Base-by-base conservation (phyloP, 2,329 filamentous ascomycete species). In the Penicillium carneum region DNA sequence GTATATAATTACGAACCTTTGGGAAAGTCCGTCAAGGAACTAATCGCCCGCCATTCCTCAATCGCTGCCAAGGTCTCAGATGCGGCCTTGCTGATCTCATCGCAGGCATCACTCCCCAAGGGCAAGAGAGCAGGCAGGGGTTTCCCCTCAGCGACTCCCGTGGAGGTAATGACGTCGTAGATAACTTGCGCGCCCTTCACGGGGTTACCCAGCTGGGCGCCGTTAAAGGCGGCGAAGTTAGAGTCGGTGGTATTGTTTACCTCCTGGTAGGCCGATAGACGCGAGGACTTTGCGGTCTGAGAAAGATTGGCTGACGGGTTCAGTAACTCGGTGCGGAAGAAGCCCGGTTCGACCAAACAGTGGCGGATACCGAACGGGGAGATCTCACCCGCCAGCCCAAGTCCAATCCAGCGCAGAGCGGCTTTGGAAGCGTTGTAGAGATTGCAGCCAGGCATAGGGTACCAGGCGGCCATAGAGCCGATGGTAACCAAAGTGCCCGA, bases 351-450 rank as follows among this genome's bases (percentile, higher is more conserved):
- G 38, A 82, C 62, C 7, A 78, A 68, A 41, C 70, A 66, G 46
- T 73, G 68, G 23, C 65, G 66, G 63, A 81, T 77, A 5, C 72
- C 72, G 58, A 79, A 71, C 3, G 62, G 59, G 16, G 61, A 63
- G n/a, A 76, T 59, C 63, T 81, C 77, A 31, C 71, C 69, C 12
- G 62, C 65, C 1, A 72, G 46, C 23, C 66, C 59, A 57, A 33
- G 16, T 11, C 33, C 36, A 14, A 61, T 18, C n/a, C 20, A 53
- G 20, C 50, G 59, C 14, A 69, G 26, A 4, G 62, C 65, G 4
- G 63, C 63, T 26, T 82, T 81, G 20, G 76, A 77, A 1, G 72
- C 74, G 36, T 64, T 72, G 59, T 81, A 80, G 3, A 76, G 47
- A 6, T 71, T 74, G 20, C 64, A 71, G 23, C 71, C 69, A 3